These are phyloP conservation scores for Fusarium avenaceum DNA, from an alignment of 2,329 filamentous ascomycete genomes.

Conservation along the genomic window DNA sequence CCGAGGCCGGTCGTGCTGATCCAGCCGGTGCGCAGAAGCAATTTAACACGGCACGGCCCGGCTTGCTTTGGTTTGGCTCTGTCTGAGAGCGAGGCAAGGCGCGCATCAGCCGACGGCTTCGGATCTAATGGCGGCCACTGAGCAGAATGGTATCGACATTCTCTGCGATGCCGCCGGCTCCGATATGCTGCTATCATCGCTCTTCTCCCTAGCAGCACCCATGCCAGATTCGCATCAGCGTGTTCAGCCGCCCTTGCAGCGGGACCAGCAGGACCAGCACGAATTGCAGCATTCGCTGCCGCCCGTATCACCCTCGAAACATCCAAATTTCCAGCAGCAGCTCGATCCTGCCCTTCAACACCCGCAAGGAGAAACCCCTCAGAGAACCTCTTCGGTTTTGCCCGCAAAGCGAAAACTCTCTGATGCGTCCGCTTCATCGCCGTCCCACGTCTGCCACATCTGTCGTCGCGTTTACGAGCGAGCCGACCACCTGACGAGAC, in stretches of 20 bases:
- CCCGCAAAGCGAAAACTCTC: slow-evolving; percentile 47
- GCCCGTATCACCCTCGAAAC: slow-evolving; percentile 34
- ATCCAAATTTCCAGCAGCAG: slow-evolving; percentile 38
- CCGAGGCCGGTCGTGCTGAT: slow-evolving; percentile 6
- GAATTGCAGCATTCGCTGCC: slow-evolving; percentile 34
- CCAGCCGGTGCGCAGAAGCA: slow-evolving; percentile 4
- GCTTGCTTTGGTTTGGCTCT: slow-evolving; percentile 13
- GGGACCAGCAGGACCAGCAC: slow-evolving; percentile 40
- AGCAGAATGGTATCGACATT: slow-evolving; percentile 50
- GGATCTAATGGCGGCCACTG: slow-evolving; percentile 42
- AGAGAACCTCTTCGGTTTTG: slow-evolving; percentile 27
- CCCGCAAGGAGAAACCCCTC: slow-evolving; percentile 27
- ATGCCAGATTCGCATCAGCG: slow-evolving; percentile 38
- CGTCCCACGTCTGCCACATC: slow-evolving; percentile 49
- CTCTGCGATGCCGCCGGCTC: slow-evolving; percentile 49
- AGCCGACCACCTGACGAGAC: slow-evolving; percentile 48
- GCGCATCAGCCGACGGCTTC: not conserved
- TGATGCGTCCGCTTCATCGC: slow-evolving; percentile 44
- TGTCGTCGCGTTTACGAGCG: slow-evolving; percentile 48
- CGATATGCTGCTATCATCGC: slow-evolving; percentile 47
- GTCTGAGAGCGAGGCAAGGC: slow-evolving; percentile 24
- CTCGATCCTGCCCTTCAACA: slow-evolving; percentile 36
- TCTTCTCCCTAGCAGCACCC: slow-evolving; percentile 46
- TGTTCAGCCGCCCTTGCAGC: slow-evolving; percentile 31
- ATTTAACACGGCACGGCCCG: slow-evolving; percentile 24